Evolutionary conservation across 176 grass and related monocot genomes (phyloP).

Genomic region (Paspalum vaginatum): DNA sequence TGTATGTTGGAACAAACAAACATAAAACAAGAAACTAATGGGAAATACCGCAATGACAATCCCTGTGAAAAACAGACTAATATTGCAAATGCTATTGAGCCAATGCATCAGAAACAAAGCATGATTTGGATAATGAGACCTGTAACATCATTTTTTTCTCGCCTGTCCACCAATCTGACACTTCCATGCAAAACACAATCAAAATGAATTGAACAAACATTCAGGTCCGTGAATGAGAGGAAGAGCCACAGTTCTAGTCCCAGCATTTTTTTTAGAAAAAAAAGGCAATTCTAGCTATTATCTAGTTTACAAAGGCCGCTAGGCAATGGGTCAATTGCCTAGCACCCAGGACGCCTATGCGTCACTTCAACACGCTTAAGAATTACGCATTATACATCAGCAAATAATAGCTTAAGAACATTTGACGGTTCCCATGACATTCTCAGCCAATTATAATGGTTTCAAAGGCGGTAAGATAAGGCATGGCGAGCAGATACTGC

Average conservation of each 20-base stretch:
- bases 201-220: slow-evolving; percentile 7
- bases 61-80: not conserved
- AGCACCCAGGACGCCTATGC: no score
- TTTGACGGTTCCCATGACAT: no score
- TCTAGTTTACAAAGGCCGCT: no score
- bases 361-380: no score
- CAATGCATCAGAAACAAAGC: not conserved
- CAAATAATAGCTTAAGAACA: no score
- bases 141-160: not conserved
- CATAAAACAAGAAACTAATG: not conserved
- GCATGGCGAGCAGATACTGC: no score
- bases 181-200: not conserved
- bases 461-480: no score
- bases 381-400: no score
- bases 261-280: not conserved
- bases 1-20: not conserved
- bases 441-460: no score
- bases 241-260: not conserved
- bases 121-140: not conserved
- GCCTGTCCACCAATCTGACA: not conserved
- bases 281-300: not conserved
- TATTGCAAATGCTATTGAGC: not conserved
- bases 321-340: no score
- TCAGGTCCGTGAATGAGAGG: not conserved
- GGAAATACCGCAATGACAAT: not conserved